Evolutionary conservation across 2,329 filamentous ascomycete genomes (phyloP).

Genomic region (Fusarium vanettenii): DNA sequence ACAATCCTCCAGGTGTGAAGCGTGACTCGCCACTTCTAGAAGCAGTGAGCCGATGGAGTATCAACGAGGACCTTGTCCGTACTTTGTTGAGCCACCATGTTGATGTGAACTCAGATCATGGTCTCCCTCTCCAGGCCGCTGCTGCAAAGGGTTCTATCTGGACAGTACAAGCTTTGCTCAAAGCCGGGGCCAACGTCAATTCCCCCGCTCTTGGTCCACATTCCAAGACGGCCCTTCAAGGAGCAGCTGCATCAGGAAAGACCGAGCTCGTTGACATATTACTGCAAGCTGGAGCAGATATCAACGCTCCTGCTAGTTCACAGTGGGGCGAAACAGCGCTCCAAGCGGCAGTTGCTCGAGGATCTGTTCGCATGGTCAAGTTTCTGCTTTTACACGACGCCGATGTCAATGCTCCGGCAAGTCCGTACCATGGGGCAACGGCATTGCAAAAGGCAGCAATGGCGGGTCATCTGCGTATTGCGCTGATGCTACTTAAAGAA

Average conservation of each 20-base stretch:
- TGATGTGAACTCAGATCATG: neutral
- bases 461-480: neutral
- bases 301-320: neutral
- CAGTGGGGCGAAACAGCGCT: neutral
- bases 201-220: neutral
- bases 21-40: neutral
- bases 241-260: neutral
- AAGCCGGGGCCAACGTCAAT: neutral
- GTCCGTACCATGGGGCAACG: neutral
- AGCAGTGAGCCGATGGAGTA: neutral
- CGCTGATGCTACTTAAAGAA: neutral
- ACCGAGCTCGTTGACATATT: neutral
- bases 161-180: neutral
- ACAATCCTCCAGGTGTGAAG: neutral
- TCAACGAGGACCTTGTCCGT: neutral
- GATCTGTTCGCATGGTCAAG: neutral
- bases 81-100: neutral
- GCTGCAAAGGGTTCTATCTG: neutral
- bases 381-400: neutral
- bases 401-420: neutral
- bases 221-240: neutral
- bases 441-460: neutral
- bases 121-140: neutral
- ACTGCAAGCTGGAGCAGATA: neutral
- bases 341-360: neutral